Base-by-base conservation (phyloP, 2,329 filamentous ascomycete species). In the Ceratocystis albifundus region DNA sequence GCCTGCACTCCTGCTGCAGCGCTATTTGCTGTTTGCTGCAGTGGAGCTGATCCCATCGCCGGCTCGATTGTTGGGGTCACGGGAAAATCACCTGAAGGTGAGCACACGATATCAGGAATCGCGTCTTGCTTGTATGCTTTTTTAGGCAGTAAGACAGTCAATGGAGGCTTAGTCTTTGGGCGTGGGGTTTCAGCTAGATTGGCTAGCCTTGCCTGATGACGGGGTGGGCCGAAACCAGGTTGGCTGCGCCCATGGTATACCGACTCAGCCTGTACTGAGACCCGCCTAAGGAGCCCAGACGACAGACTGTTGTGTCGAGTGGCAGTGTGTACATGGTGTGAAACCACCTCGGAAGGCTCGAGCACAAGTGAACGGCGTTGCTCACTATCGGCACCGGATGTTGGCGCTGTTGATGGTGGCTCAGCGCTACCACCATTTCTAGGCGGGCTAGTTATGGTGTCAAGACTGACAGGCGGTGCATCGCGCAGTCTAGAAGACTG, bases 381-480 rank as follows among this genome's bases (percentile, higher is more conserved):
- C 12, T 63, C 62, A 36, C 45, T 61, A 22, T 20, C 45, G 7
- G 20, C 50, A 20, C 22, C 20, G 50, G 15, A 28, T 15, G 15
- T 45, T 22, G 62, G 41, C 10, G 41, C 32, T n/a, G 41, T 48
- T 17, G 62, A 50, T 10, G 41, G 53, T 32, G 59, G 62, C 10
- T 59, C 53, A 30, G 50, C 44, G 25, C 45, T 41, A 10, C 46
- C 25, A 41, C 46, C 36, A 10, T 65, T 69, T 45, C 61, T 61
- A 25, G 64, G 46, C 55, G 57, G 55, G 12, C 22, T 65, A 15
- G 64, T 68, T 66, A 57, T 59, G 10, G 44, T 64, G 41, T 61
- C 61, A 48, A 64, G 63, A 36, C 61, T 66, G 17, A 66, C 44
- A 15, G 65, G 68, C 64, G 71, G 69, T 4, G 72, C 71, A 4